phyloP scores from a whole-genome alignment of 495 filamentous ascomycete species.

The Delitschia confertaspora region DNA sequence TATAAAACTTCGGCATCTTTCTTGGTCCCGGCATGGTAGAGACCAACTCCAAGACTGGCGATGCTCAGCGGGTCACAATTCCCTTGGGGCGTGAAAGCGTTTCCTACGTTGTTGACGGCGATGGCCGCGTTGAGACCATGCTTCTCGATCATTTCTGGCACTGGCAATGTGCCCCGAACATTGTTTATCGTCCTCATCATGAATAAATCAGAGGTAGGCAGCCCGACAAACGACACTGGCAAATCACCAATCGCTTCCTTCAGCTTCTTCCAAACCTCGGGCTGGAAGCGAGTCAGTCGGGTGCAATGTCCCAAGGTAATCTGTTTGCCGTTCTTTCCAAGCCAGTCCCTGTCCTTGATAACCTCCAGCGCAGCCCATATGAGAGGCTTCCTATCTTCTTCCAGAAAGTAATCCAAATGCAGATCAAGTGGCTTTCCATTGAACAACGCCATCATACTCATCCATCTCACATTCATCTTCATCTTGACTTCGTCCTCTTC shows the following conservation, averaged over 20 bases:
- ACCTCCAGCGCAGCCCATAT: slow-evolving; percentile 46
- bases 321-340: slow-evolving; percentile 36
- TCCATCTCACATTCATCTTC: slow-evolving; percentile 56
- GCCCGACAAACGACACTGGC: slow-evolving; percentile 58
- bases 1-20: slow-evolving; percentile 51
- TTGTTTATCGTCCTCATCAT: slow-evolving; percentile 50
- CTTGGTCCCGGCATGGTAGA: slow-evolving; percentile 60
- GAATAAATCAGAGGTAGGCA: slow-evolving; percentile 66
- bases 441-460: slow-evolving; percentile 42
- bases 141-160: slow-evolving; percentile 54
- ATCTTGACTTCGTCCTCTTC: slow-evolving; percentile 44
- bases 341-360: slow-evolving; percentile 44
- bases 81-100: slow-evolving; percentile 68
- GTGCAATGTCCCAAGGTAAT: slow-evolving; percentile 65
- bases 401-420: slow-evolving; percentile 65
- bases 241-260: slow-evolving; percentile 42
- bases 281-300: slow-evolving; percentile 49
- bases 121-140: slow-evolving; percentile 52
- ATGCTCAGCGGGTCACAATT: slow-evolving; percentile 59
- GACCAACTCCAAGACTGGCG: slow-evolving; percentile 54
- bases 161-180: slow-evolving; percentile 48
- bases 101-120: slow-evolving; percentile 69
- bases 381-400: slow-evolving; percentile 39
- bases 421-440: slow-evolving; percentile 56
- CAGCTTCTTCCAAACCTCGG: slow-evolving; percentile 44